phyloP scores from a whole-genome alignment of 805 yeast genomes.

The Yamadazyma kitorensis region DNA sequence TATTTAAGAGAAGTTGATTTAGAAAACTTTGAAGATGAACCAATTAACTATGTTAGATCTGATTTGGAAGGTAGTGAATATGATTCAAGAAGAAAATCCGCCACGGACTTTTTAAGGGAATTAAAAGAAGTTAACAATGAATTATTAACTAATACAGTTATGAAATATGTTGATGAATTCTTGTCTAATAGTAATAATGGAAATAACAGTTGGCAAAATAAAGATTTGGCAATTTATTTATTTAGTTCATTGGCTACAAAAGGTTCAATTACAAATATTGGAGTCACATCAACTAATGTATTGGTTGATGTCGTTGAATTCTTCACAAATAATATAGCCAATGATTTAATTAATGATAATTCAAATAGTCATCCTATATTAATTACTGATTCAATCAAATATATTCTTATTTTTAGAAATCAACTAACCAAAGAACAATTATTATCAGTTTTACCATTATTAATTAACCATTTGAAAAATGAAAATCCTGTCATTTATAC shows the following conservation, averaged over 20 bases:
- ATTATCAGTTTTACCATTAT: slow-evolving; percentile 71
- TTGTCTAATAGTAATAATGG: slow-evolving; percentile 42
- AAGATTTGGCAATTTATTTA: slow-evolving; percentile 82
- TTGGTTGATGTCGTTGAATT: slow-evolving; percentile 84
- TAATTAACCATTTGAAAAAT: slow-evolving; percentile 64
- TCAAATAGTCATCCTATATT: slow-evolving; percentile 67
- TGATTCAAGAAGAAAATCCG: slow-evolving; percentile 86
- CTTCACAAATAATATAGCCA: slow-evolving; percentile 76
- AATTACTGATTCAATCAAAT: slow-evolving; percentile 90
- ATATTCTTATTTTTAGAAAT: slow-evolving; percentile 84
- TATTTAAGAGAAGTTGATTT: slow-evolving; percentile 83
- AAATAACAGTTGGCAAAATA: slow-evolving; percentile 73
- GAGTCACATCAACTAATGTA: slow-evolving; percentile 82
- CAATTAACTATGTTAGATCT: slow-evolving; percentile 85
- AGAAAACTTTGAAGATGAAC: slow-evolving; percentile 95
- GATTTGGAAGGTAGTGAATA: slow-evolving; percentile 95
- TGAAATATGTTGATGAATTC: slow-evolving; percentile 68
- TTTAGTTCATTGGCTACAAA: slow-evolving; percentile 89
- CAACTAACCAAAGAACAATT: slow-evolving; percentile 87
- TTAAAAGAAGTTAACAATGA: slow-evolving; percentile 76
- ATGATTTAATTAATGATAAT: slow-evolving; percentile 56
- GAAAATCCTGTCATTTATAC: slow-evolving; percentile 79
- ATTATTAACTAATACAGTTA: slow-evolving; percentile 69
- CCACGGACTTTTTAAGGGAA: slow-evolving; percentile 90
- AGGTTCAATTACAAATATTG: slow-evolving; percentile 81